Conservation (phyloP, 441 rosid species). For the Adansonia madagascariensis region DNA sequence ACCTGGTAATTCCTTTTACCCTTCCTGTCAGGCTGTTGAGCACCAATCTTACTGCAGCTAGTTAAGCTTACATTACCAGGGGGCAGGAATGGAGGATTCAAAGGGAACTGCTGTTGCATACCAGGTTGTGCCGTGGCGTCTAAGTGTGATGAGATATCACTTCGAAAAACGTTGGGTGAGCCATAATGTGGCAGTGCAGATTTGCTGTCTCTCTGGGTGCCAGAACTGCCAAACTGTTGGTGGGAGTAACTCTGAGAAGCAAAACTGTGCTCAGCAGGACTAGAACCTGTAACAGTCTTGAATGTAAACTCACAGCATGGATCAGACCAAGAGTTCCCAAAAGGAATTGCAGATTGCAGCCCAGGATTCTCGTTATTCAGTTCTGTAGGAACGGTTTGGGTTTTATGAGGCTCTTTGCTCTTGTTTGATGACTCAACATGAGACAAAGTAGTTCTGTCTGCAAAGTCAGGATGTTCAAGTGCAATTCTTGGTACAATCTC, state of each 20-base stretch:
- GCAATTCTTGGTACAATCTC: slow-evolving; percentile 22
- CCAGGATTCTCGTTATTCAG: slow-evolving; percentile 29
- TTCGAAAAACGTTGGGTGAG: slow-evolving; percentile 30
- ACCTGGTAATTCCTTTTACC: slow-evolving; percentile 29
- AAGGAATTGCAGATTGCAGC: slow-evolving; percentile 28
- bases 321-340: slow-evolving; percentile 47
- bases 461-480: slow-evolving; percentile 13
- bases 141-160: slow-evolving; percentile 35
- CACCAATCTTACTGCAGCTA: slow-evolving; percentile 26
- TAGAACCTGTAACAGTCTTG: slow-evolving; percentile 52
- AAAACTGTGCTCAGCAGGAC: slow-evolving; percentile 40
- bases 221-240: slow-evolving; percentile 36
- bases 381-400: slow-evolving; percentile 21
- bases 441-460: slow-evolving; percentile 12
- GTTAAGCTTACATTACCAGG: slow-evolving; percentile 36
- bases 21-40: slow-evolving; percentile 33
- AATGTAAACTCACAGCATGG: slow-evolving; percentile 54
- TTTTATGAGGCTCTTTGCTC: slow-evolving; percentile 23
- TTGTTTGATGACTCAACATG: slow-evolving; percentile 25
- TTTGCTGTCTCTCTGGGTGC: slow-evolving; percentile 26
- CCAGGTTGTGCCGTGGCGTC: slow-evolving; percentile 33
- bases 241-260: slow-evolving; percentile 49
- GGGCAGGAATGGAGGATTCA: slow-evolving; percentile 23
- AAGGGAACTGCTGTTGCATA: slow-evolving; percentile 31
- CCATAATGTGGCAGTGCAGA: slow-evolving; percentile 36